Evolutionary conservation across 2,329 filamentous ascomycete species (phyloP).

Genomic region (Aphanocladium album): DNA sequence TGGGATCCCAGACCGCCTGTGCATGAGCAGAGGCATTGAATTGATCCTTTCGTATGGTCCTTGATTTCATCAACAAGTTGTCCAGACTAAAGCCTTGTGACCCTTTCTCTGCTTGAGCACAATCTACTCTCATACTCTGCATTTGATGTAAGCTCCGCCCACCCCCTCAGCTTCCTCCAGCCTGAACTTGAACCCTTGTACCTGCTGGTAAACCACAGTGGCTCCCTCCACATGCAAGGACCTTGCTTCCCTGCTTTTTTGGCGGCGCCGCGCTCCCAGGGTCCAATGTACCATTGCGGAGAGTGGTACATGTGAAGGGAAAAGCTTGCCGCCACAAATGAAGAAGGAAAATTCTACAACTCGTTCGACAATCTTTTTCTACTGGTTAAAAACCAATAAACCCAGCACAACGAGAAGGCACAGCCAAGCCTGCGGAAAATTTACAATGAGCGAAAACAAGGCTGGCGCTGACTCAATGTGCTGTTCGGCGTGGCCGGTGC

Average conservation of each 20-base stretch:
- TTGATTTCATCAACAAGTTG: too few relatives aligned
- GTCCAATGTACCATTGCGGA: background rate
- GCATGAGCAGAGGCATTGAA: background rate
- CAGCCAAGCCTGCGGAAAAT: background rate
- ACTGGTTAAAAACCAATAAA: background rate
- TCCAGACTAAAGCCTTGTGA: background rate
- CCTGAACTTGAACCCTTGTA: background rate
- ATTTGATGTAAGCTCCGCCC: too few relatives aligned
- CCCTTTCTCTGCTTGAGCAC: background rate
- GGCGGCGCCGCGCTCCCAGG: background rate
- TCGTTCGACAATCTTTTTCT: background rate
- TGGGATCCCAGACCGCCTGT: background rate
- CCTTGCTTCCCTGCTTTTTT: background rate
- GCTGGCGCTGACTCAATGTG: slow-evolving; percentile 8
- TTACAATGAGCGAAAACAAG: background rate
- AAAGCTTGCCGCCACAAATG: background rate
- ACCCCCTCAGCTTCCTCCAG: background rate
- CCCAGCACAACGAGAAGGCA: background rate
- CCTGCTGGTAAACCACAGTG: background rate
- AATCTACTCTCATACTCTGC: background rate
- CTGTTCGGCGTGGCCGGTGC: slow-evolving; percentile 9
- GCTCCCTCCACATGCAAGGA: background rate
- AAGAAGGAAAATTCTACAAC: background rate
- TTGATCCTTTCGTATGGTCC: too few relatives aligned
- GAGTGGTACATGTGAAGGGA: background rate